phyloP scores from a whole-genome alignment of 768 basidiomycete genomes.

The Pisolithus microcarpus region DNA sequence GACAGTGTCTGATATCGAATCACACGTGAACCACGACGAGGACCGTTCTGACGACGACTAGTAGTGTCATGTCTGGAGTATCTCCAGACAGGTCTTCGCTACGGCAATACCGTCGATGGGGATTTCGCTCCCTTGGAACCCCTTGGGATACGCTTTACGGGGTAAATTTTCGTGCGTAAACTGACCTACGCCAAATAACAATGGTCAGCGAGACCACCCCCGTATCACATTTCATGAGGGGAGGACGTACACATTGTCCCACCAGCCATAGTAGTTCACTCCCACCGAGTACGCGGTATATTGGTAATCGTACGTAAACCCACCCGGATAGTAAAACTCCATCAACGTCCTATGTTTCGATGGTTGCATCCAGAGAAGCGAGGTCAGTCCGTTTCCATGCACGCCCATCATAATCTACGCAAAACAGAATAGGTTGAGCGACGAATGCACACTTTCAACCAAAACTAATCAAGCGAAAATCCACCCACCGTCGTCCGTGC shows the following conservation, averaged over 20 bases:
- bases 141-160: slow-evolving; percentile 67
- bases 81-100: slow-evolving; percentile 51
- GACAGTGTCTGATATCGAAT: too few relatives aligned
- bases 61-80: slow-evolving; percentile 12
- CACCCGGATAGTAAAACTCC: slow-evolving; percentile 82
- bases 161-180: slow-evolving; percentile 75
- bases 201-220: neutral
- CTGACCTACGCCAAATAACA: slow-evolving; percentile 32
- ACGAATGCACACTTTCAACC: neutral
- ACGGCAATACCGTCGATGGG: slow-evolving; percentile 72
- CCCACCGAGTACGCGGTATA: slow-evolving; percentile 73
- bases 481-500: slow-evolving; percentile 74
- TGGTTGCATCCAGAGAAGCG: slow-evolving; percentile 89
- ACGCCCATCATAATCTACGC: slow-evolving; percentile 88
- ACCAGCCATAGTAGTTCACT: slow-evolving; percentile 80
- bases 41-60: too few relatives aligned
- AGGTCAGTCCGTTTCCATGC: slow-evolving; percentile 86
- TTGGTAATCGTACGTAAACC: slow-evolving; percentile 84
- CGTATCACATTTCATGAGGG: neutral
- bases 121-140: slow-evolving; percentile 82
- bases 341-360: slow-evolving; percentile 78
- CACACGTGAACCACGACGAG: too few relatives aligned
- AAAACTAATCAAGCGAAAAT: neutral
- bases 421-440: too few relatives aligned
- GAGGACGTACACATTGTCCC: slow-evolving; percentile 62